Evolutionary conservation across 768 basidiomycete genomes (phyloP), one percentile per base, ranked within the genome.

Genomic region (Podaxis pistillaris): DNA sequence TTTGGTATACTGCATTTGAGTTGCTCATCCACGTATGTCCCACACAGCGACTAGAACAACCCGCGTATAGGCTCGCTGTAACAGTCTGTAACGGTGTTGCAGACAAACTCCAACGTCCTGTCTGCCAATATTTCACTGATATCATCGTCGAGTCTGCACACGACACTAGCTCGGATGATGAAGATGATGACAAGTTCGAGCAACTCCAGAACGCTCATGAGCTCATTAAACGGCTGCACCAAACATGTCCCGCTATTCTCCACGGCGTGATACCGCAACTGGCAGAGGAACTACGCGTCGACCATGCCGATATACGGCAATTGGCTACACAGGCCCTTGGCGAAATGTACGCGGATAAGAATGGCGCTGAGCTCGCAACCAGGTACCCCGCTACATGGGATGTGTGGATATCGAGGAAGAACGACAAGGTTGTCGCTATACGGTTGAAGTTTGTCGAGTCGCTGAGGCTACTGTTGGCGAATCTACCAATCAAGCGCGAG

Each of bases 101-200:
- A 3, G 93, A 95, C 73, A 92, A 90, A 72, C 83, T 98, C 5
- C 92, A 94, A 71, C 87, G 94, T 4, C 86, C 94, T 65, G 90
- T 96, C 51, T 91, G 89, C 70, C 87, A 91, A 68, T 95, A 98
- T 76, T 97, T 99, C 71, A 90, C 93, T 24, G 96, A 97, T 68
- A 87, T 93, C 63, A 91, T 96, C 68, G 83, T 88, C 51, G 78
- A 79, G 13, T 79, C 80, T 63, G 78, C 85, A n/a, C 59, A 46
- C 28, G 37, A 33, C 52, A 19, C 56, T 64, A 70, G 65, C 26
- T 67, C 71, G 15, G 56, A 69, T 40, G 76, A 77, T 24, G 83
- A 87, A 46, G 76, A 77, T 41, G 84, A 89, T 12, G 89, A 90
- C 54, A 84, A 89, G 62, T 81, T 83, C 62, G 81, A 83, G 37